These are phyloP conservation scores for Triticum timopheevii DNA, from an alignment of 176 grass and related monocot species.

Conservation along the genomic window DNA sequence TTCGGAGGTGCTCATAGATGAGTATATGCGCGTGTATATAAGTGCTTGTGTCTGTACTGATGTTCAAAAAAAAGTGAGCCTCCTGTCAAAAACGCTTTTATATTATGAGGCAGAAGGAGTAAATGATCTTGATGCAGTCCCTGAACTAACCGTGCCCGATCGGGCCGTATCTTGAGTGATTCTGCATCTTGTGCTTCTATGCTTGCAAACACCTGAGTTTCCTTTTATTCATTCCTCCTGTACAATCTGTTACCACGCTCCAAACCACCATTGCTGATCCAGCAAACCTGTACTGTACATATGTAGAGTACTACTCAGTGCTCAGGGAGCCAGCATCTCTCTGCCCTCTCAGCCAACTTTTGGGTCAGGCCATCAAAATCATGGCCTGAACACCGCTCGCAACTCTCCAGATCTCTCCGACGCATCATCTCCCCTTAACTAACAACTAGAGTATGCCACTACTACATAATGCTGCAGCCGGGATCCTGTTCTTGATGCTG, in stretches of 20 bases:
- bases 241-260: not conserved
- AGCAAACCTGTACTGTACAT: not conserved
- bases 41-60: too few relatives aligned
- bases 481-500: slow-evolving; percentile 48
- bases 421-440: not conserved
- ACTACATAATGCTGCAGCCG: slow-evolving; percentile 47
- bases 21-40: too few relatives aligned
- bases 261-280: not conserved
- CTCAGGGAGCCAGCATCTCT: not conserved
- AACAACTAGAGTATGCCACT: not conserved
- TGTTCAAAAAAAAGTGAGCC: too few relatives aligned
- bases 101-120: too few relatives aligned
- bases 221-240: not conserved
- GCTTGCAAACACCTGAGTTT: not conserved
- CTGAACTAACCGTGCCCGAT: too few relatives aligned
- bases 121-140: too few relatives aligned
- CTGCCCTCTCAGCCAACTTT: not conserved
- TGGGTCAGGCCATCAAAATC: not conserved
- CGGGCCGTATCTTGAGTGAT: too few relatives aligned
- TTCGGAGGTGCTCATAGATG: too few relatives aligned
- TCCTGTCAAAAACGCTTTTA: too few relatives aligned
- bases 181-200: too few relatives aligned
- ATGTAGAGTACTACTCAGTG: not conserved
- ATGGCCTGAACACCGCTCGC: not conserved
- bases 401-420: not conserved